Base-by-base conservation (phyloP, 495 filamentous ascomycete genomes). In the Aspergillus panamensis region DNA sequence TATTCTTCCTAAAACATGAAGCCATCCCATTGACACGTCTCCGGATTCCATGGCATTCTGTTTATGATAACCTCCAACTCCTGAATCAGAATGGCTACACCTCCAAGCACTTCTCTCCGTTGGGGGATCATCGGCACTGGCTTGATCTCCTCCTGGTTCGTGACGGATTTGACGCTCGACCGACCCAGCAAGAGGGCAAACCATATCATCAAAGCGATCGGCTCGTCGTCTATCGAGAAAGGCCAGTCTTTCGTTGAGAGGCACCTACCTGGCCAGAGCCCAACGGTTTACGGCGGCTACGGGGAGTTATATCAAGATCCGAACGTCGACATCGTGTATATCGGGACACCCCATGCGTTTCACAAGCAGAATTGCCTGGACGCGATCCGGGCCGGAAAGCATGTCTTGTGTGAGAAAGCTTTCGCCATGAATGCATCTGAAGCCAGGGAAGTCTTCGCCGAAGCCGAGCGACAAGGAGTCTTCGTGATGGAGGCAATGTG, bases 401-500 rank as follows among this genome's bases (percentile, higher is more conserved):
- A 80, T 51, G 70, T 79, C 10, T 57, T 79, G 19, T 78, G 74
- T 59, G 77, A 79, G 64, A 79, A 79, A 65, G 66, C 74, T 1
- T 58, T 78, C 63, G 91, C 89, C 1, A 82, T 90, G 49, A 93
- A 85, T 62, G 88, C 88, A 9, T 69, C 77, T 8, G 87, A 94
- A 71, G 78, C 85, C 8, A 77, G 76, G 55, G 80, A 82, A 62
- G 72, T 94, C 19, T 78, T 86, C 39, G 79, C 84, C 32, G 84
- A 79, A 25, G 87, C 90, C 0, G 79, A 71, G 59, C 76, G 77
- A 53, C 90, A 90, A 77, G 78, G 80, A 6, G 58, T 92, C 19
- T 92, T 92, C 72, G 67, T 95, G 40, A 91, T 92, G 86, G 90
- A 95, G 74, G 89, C 88, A 8, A 84, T 93, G 31, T 94, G 90